A percentile compares a stretch with the other conserved stretches of the same genome.
These are phyloP conservation scores for Tetradesmus lagerheimii DNA, from an alignment of 139 green algal species.

Conservation along the genomic window DNA sequence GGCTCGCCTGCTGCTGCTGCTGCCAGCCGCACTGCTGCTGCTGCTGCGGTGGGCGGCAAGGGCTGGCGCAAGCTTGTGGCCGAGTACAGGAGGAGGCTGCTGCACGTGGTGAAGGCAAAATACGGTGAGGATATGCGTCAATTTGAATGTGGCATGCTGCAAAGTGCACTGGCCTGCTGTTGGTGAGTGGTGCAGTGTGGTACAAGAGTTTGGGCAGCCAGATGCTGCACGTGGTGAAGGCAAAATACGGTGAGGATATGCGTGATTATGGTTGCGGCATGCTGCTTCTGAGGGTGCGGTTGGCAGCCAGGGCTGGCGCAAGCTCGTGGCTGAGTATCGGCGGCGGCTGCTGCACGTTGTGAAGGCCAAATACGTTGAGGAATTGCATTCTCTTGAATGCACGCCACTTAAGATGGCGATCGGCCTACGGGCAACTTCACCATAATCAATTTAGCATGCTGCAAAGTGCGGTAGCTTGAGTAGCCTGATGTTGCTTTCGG, in stretches of 20 bases:
- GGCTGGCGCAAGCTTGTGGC: not conserved
- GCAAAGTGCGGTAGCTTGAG: no score
- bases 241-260: slow-evolving; percentile 11
- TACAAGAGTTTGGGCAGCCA: no score
- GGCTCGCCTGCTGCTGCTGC: not conserved
- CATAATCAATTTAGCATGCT: no score
- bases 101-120: slow-evolving; percentile 25
- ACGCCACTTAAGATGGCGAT: no score
- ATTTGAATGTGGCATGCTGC: no score
- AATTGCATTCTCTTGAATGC: no score
- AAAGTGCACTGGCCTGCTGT: no score
- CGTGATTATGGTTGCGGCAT: no score
- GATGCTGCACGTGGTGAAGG: slow-evolving; percentile 30
- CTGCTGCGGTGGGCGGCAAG: not conserved
- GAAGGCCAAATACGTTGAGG: slow-evolving; percentile 22
- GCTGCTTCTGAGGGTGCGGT: not conserved
- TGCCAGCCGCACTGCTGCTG: not conserved
- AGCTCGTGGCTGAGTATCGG: slow-evolving; percentile 19
- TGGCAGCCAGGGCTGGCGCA: not conserved
- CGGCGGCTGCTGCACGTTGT: not conserved
- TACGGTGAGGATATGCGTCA: not conserved
- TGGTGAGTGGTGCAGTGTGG: no score
- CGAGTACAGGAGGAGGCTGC: slow-evolving; percentile 6
- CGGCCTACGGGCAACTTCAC: no score
- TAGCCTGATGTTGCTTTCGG: no score